phyloP scores from a whole-genome alignment of 2,329 filamentous ascomycete species.

The Colletotrichum magnum region DNA sequence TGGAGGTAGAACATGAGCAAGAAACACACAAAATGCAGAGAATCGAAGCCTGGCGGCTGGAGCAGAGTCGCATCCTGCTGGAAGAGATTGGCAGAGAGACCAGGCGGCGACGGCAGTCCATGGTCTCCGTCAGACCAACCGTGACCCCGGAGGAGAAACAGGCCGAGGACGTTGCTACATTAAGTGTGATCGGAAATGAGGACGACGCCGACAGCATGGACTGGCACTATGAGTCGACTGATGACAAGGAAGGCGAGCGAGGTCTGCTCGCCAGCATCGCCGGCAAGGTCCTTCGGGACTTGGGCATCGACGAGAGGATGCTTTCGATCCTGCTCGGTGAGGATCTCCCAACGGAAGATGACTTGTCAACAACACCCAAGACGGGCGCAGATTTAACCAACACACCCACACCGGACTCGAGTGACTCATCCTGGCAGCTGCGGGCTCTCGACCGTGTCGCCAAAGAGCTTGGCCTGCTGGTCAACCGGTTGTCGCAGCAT shows the following conservation, averaged over 20 bases:
- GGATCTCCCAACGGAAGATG: constrained; percentile 70
- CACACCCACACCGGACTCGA: constrained; percentile 48
- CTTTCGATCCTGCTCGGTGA: constrained; percentile 92
- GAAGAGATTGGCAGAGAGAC: constrained; percentile 94
- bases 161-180: constrained; percentile 49
- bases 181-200: constrained; percentile 47
- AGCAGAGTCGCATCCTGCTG: constrained; percentile 87
- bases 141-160: constrained; percentile 48
- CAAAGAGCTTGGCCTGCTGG: constrained; percentile 85
- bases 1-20: constrained; percentile 68
- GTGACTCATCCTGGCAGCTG: constrained; percentile 76
- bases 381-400: constrained; percentile 47
- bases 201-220: constrained; percentile 58
- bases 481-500: constrained; percentile 83
- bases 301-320: constrained; percentile 89
- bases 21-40: constrained; percentile 83
- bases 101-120: constrained; percentile 74
- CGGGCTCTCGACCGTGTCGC: constrained; percentile 87
- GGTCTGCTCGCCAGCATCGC: constrained; percentile 87
- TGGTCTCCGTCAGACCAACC: constrained; percentile 60
- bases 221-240: constrained; percentile 65
- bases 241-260: constrained; percentile 67
- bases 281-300: constrained; percentile 85
- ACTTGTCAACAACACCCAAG: constrained; percentile 63
- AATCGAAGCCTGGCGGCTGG: constrained; percentile 92